Evolutionary conservation across 805 yeast genomes (phyloP).

Genomic region (Myxozyma lipomycoides): DNA sequence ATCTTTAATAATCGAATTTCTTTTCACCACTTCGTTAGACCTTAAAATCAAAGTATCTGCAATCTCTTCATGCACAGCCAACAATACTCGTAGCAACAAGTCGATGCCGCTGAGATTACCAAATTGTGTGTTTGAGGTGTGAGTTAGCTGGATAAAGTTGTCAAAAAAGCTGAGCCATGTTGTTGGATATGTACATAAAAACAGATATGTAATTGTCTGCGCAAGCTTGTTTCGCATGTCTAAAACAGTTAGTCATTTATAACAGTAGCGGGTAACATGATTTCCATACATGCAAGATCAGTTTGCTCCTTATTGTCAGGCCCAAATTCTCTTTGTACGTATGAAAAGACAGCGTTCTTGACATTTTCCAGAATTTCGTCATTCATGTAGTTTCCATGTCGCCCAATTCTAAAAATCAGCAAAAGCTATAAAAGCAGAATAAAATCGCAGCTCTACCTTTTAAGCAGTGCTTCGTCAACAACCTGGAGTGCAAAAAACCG

Average conservation of each 20-base stretch:
- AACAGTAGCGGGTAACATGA: no score
- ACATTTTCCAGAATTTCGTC: constrained; percentile 47
- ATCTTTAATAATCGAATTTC: constrained; percentile 75
- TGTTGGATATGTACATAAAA: constrained; percentile 46
- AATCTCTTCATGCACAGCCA: constrained; percentile 80
- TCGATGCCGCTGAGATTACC: constrained; percentile 52
- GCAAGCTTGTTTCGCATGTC: constrained; percentile 49
- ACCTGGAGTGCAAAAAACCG: constrained; percentile 69
- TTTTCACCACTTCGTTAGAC: constrained; percentile 52
- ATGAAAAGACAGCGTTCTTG: constrained; percentile 48
- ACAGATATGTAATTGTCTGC: constrained; percentile 51
- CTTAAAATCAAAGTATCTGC: constrained; percentile 85
- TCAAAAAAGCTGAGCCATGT: constrained; percentile 51
- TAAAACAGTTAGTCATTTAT: background rate
- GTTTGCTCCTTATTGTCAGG: constrained; percentile 9
- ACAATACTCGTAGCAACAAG: constrained; percentile 67
- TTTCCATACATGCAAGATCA: constrained; percentile 24
- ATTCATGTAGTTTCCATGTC: constrained; percentile 32
- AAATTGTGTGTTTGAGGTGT: constrained; percentile 32
- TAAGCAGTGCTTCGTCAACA: constrained; percentile 52
- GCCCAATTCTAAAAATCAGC: constrained; percentile 6
- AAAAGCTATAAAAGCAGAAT: background rate
- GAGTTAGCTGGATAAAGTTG: constrained; percentile 45
- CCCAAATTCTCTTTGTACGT: constrained; percentile 37
- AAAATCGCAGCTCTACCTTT: constrained; percentile 15